Conservation (phyloP, 345 rosid genomes). For the Turritis glabra region DNA sequence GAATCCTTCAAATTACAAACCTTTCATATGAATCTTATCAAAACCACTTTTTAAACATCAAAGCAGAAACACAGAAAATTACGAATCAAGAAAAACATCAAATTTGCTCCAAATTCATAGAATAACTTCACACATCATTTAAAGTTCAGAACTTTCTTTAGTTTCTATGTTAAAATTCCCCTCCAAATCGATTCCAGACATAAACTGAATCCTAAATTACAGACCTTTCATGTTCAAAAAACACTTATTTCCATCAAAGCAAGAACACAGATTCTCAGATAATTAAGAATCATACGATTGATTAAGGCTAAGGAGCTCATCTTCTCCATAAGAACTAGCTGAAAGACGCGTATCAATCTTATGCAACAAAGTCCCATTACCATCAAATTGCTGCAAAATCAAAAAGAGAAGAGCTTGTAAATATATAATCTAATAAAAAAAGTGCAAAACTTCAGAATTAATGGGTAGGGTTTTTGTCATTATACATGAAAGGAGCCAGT, state of each 20-base stretch:
- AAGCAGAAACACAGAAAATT: neutral
- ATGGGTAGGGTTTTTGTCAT: neutral
- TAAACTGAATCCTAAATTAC: neutral
- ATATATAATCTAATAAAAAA: neutral
- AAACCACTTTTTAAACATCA: neutral
- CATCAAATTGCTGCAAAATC: constrained; percentile 84
- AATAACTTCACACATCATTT: neutral
- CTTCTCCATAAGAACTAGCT: constrained; percentile 81
- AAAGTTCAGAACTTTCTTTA: neutral
- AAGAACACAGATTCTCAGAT: neutral
- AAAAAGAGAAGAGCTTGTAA: neutral
- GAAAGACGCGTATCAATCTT: constrained; percentile 71
- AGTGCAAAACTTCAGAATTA: neutral
- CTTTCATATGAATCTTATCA: too few relatives aligned
- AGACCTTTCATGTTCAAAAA: neutral
- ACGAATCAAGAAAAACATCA: neutral
- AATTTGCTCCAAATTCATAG: neutral
- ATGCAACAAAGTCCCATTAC: constrained; percentile 63
- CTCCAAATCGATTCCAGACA: neutral
- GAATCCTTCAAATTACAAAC: neutral
- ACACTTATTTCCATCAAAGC: neutral
- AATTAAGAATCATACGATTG: constrained; percentile 69
- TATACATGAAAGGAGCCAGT: constrained; percentile 73
- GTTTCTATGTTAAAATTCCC: neutral
- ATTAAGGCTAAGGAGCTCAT: constrained; percentile 78